phyloP scores from a whole-genome alignment of 345 rosid species.

The Iberis pinnata region DNA sequence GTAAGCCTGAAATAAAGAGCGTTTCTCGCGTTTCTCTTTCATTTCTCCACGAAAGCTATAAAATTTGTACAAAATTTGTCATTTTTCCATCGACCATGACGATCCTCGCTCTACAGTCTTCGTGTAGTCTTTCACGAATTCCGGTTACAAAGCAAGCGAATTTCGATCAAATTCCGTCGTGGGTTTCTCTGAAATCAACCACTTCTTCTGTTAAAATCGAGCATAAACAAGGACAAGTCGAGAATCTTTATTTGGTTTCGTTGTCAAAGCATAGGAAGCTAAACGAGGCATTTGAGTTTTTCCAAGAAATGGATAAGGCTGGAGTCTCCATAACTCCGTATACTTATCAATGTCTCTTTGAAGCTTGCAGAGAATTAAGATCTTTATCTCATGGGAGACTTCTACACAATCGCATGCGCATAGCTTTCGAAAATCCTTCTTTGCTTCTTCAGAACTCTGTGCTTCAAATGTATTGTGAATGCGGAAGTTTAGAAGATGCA shows the following conservation, averaged over 20 bases:
- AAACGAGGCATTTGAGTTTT: conserved; percentile 53
- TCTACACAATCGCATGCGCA: conserved; percentile 37
- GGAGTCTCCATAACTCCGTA: conserved; percentile 38
- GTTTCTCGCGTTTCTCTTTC: conserved; percentile 3
- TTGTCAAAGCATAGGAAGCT: conserved; percentile 52
- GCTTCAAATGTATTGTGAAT: conserved; percentile 43
- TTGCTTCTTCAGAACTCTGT: conserved; percentile 40
- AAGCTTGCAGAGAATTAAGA: conserved; percentile 37
- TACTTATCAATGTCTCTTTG: conserved; percentile 42
- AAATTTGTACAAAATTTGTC: neutral
- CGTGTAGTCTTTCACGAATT: conserved; percentile 21
- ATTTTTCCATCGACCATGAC: conserved; percentile 9
- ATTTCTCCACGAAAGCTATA: neutral
- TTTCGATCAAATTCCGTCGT: conserved; percentile 45
- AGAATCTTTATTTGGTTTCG: conserved; percentile 51
- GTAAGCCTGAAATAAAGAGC: neutral
- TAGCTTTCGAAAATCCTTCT: conserved; percentile 27
- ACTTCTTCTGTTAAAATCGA: conserved; percentile 28
- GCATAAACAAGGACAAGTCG: conserved; percentile 38
- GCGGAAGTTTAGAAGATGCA: conserved; percentile 54
- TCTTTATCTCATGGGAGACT: conserved; percentile 44
- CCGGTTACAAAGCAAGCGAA: conserved; percentile 28
- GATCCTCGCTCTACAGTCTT: conserved; percentile 18
- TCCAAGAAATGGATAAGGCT: conserved; percentile 45
- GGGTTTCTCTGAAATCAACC: conserved; percentile 48